These are phyloP conservation scores for Erysimum pusillum DNA, from an alignment of 441 rosid species.

Conservation along the genomic window DNA sequence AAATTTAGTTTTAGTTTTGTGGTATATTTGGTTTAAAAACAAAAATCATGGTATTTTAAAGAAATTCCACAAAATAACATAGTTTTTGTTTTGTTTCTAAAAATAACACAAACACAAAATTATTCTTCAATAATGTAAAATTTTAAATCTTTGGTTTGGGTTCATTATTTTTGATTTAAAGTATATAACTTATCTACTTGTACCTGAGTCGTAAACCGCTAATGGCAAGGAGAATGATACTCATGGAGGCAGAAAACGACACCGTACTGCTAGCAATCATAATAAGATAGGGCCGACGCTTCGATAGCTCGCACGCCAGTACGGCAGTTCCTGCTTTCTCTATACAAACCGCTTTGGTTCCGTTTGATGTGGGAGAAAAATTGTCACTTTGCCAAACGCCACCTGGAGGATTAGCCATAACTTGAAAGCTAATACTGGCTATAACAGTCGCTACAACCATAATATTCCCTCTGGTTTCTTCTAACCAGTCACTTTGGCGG, in stretches of 20 bases:
- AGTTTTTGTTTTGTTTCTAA: no score
- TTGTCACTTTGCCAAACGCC: conserved; percentile 48
- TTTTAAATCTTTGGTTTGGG: no score
- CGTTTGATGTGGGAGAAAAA: conserved; percentile 9
- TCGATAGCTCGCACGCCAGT: not conserved
- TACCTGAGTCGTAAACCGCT: conserved; percentile 42
- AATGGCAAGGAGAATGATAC: conserved; percentile 50
- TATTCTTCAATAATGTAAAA: no score
- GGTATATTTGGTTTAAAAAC: no score
- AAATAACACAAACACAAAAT: no score
- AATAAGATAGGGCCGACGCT: conserved; percentile 8
- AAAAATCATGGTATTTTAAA: no score
- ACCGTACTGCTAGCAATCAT: conserved; percentile 33
- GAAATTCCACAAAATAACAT: no score
- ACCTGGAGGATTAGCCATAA: conserved; percentile 51
- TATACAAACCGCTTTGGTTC: conserved; percentile 11
- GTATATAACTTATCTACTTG: no score
- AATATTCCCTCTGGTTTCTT: conserved; percentile 48
- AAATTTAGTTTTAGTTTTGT: no score
- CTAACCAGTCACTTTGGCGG: conserved; percentile 43
- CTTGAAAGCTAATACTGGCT: conserved; percentile 55
- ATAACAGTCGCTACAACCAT: conserved; percentile 57
- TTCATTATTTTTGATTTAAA: no score
- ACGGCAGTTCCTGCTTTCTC: conserved; percentile 50
- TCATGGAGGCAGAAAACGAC: conserved; percentile 47